These are phyloP conservation scores for Alternaria tenuissima DNA, from an alignment of 2,329 filamentous ascomycete species.

Conservation along the genomic window DNA sequence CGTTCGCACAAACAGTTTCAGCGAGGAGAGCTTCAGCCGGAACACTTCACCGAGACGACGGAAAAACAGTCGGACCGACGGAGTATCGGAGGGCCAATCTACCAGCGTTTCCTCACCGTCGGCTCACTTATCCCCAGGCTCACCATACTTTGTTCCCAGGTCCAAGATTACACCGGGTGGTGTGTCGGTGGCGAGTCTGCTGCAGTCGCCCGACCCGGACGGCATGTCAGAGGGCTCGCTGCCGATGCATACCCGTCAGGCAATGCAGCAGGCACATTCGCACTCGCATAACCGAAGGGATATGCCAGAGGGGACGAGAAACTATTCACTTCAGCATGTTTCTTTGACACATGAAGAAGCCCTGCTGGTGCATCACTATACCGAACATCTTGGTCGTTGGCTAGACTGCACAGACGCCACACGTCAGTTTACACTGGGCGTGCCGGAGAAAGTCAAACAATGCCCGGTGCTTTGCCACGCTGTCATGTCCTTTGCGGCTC, in stretches of 20 bases:
- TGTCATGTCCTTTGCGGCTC: slow-evolving; percentile 41
- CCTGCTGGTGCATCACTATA: slow-evolving; percentile 40
- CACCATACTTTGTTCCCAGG: slow-evolving; percentile 14
- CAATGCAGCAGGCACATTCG: slow-evolving; percentile 3
- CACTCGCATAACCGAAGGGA: not conserved
- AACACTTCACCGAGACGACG: slow-evolving; percentile 26
- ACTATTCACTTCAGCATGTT: slow-evolving; percentile 15
- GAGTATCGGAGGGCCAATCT: slow-evolving; percentile 16
- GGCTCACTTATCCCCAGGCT: slow-evolving; percentile 24
- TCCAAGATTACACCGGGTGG: slow-evolving; percentile 11
- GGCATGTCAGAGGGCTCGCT: slow-evolving; percentile 7
- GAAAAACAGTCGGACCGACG: slow-evolving; percentile 21
- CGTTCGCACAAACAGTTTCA: slow-evolving; percentile 1
- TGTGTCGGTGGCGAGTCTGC: slow-evolving; percentile 23
- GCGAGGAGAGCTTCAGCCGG: slow-evolving; percentile 24
- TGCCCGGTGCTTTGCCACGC: slow-evolving; percentile 42
- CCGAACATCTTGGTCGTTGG: slow-evolving; percentile 43
- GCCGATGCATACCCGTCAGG: slow-evolving; percentile 3
- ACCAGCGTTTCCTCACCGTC: slow-evolving; percentile 22
- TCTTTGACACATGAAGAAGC: slow-evolving; percentile 35
- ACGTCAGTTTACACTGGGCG: slow-evolving; percentile 41
- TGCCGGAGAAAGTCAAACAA: slow-evolving; percentile 38
- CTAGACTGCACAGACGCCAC: slow-evolving; percentile 43
- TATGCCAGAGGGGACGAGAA: slow-evolving; percentile 4
- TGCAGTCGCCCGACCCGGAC: slow-evolving; percentile 13